Evolutionary conservation across 352 stramenopile species (phyloP), one percentile per base, ranked within the genome.

Genomic region (Globisporangium apiculatum): DNA sequence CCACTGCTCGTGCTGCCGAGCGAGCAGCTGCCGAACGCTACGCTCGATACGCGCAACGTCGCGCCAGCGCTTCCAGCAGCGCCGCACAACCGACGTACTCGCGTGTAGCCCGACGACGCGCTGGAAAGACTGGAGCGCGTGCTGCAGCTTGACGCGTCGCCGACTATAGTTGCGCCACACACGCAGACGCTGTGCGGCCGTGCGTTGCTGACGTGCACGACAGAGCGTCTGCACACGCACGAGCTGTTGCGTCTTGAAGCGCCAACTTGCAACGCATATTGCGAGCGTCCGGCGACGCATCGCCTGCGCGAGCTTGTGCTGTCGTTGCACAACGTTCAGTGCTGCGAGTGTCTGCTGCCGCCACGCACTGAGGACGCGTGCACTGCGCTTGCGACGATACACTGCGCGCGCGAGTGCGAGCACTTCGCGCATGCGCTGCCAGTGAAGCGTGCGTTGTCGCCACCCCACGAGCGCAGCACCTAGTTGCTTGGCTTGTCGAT

Each of bases 111-210:
- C 74, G 47, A 69, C 75, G 0, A 82, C 51, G 43, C 68, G 64
- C 5, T 56, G 60, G 24, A 79, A 86, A 46, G 81, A 69, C 1
- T 11, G 14, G 3, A 80, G 51, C 40, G 83, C 84, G 47, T 55
- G 62, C 40, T 58, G 60, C 9, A 71, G 48, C 24, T 50, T 64
- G n/a, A 61, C 57, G 14, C 54, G 58, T 7, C 55, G 51, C 3
- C 37, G 37, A 1, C 52, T 48, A 38, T 66, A 40, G 6, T 52
- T 40, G 11, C 36, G 51, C 73, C 68, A 83, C 15, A 10, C 51
- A 1, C 14, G 24, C 9, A 78, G 51, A 35, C 42, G 62, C 8
- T 0, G 15, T 52, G 31, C 3, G 8, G 14, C 8, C 1, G 10
- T 9, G 45, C 45, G 45, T 7, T 65, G 41, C 37, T 48, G 48